Evolutionary conservation across 208 protist genomes (phyloP), one percentile per base, ranked within the genome.

Genomic region (Trypanosoma avium): DNA sequence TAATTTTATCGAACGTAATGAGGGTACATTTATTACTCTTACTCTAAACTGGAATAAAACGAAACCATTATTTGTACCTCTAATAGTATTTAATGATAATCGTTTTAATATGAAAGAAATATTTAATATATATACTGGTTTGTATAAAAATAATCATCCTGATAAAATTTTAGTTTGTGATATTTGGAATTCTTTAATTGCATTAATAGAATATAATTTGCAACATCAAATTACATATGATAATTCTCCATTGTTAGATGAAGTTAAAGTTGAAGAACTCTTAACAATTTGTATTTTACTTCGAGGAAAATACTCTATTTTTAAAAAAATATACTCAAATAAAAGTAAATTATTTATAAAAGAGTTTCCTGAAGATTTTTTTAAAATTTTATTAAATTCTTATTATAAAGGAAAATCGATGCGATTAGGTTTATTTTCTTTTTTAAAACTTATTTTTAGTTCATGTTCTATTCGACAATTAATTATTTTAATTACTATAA

Each of bases 161-260:
- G 47, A 71, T 42, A 17, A 30, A n/a, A 21, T 56, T 33, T 56
- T 71, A 59, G 36, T 71, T 3, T 64, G 65, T 50, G 65, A 71
- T 57, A 22, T 22, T 4, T 71, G 65, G 65, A 71, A 71, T 40
- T 71, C 56, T 40, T 38, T 64, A 10, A 50, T 71, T 19, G 42
- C 56, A 35, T 2, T 71, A 2, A 2, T 71, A 26, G 35, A 62
- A 10, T n/a, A 58, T 29, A 30, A 50, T 19, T 19, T 71, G 0
- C 32, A 22, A 7, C 9, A n/a, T 9, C 13, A 62, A 17, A 21
- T 63, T 12, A 32, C 1, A 19, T 22, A 36, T 3, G 22, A 64
- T 42, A 6, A 24, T 40, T 8, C 13, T 8, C 47, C 22, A 29
- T 38, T 55, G 17, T 21, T 57, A 0, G 47, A 64, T 43, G 43